Base-by-base conservation (phyloP, 2,329 filamentous ascomycete genomes). In the Didymella pinodella region DNA sequence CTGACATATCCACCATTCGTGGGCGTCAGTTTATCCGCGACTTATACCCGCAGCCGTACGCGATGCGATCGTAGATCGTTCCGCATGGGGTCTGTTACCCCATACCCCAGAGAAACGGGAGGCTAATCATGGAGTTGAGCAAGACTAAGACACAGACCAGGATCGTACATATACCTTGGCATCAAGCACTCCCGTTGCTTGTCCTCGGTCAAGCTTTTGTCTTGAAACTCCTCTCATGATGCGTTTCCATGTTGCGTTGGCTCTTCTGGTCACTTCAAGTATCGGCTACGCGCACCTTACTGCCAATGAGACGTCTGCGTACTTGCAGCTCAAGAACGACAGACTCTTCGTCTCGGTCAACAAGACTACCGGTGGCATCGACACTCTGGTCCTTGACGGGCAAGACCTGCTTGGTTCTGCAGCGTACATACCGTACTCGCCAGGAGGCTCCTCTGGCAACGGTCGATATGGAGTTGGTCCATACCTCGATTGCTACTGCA, bases 401-500 rank as follows among this genome's bases (percentile, higher is more conserved):
- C 48, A 51, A 26, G 48, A 51, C 8, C 26, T 51, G 38, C 48
- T 51, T 43, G 48, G 48, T 3, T 51, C 48, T 5, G 48, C 48
- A 38, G 55, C 55, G 1, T 58, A 58, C 34, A 58, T 58, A 1
- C 55, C 55, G 14, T 58, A 58, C 18, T 34, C 55, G 1, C 55
- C 55, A 1, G 55, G 55, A 7, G 55, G 55, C 49, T 58, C 55
- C 6, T 58, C 55, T 12, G 55, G 55, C 2, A 51, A 58, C 16
- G 55, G 55, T 18, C 25, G 48, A 22, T 58, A 58, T 34, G 48
- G 48, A 5, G 48, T 51, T 32, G 83, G 84, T 0, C 84, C 85
- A 1, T 87, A 88, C 66, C 81, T 88, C 6, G 86, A 89, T 70
- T 89, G 86, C 69, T 86, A 88, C 72, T 89, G 86, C 67, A 84